Base-by-base conservation (phyloP, 306 rosid genomes). In the Mimosa pudica region DNA sequence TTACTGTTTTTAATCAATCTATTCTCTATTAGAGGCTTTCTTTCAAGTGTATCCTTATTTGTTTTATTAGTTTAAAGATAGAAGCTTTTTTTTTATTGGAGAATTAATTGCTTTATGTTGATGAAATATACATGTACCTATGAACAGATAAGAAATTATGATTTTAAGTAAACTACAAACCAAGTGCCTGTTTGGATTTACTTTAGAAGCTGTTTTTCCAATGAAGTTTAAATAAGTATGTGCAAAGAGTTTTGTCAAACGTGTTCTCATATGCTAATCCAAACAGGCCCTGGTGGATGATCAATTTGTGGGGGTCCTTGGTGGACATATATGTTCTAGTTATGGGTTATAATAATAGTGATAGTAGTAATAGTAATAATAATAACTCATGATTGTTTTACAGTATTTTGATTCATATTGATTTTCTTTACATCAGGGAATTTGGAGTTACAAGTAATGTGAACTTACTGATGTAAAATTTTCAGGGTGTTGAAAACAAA, bases 401-500 rank as follows among this genome's bases (percentile, higher is more conserved):
- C 12, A 6, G 7, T 30, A 11, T 42, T 54, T 54, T 35, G 18
- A 66, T 18, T 35, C 66, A 6, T 10, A 36, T 13, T 12, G 44
- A 13, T 38, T 11, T n/a, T 48, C 52, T 67, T 52, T 52, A 42
- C 65, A 49, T 77, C 55, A 65, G 49, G 13, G 73, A 11, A n/a
- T 70, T 11, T 10, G 7, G n/a, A 10, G 10, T 70, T 45, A 5
- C 41, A 20, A 18, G 41, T 46, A 8, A 35, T 68, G 18, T 47
- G 69, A 58, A 57, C 51, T 74, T 45, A 70, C 12, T 7, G 35
- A 38, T 46, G 57, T 77, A 48, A 61, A 73, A 70, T 76, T 81
- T 79, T 20, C 84, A 85, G 90, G 85, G 66, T 24, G 30, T 24
- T 24, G 30, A 24, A 24, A 24, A 24, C 30, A 24, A 24, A 24